Evolutionary conservation across 2,329 filamentous ascomycete species (phyloP).

Genomic region (Scedosporium aurantiacum): DNA sequence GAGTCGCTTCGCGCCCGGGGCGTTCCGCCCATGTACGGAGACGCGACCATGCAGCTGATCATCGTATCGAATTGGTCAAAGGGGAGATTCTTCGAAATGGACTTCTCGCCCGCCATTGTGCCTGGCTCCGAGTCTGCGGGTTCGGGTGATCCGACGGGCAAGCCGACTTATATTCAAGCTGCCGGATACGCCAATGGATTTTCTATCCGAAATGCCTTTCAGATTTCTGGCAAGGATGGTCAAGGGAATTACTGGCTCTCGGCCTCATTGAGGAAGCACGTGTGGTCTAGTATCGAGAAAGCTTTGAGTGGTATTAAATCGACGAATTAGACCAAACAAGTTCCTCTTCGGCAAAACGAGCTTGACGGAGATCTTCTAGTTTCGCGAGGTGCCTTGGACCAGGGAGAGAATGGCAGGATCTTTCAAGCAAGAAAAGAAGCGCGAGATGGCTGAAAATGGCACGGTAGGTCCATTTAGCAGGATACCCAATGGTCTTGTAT

Average conservation of each 20-base stretch:
- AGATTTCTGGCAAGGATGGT: constrained; percentile 17
- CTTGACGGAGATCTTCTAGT: not conserved
- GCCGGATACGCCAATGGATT: constrained; percentile 6
- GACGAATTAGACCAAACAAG: not conserved
- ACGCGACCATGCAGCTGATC: constrained; percentile 21
- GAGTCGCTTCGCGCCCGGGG: constrained; percentile 11
- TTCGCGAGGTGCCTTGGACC: no score
- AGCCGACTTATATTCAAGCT: constrained; percentile 12
- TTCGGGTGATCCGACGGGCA: not conserved
- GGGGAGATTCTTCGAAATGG: constrained; percentile 21
- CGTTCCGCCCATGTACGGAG: constrained; percentile 18
- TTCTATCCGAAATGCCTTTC: constrained; percentile 8
- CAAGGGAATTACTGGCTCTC: constrained; percentile 18
- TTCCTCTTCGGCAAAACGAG: not conserved
- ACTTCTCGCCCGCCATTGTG: constrained; percentile 24
- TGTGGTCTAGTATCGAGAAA: constrained; percentile 19
- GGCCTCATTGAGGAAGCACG: constrained; percentile 12
- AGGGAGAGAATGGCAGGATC: no score
- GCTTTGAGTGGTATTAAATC: not conserved
- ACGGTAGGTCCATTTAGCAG: no score
- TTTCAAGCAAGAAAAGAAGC: no score
- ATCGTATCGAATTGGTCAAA: constrained; percentile 27
- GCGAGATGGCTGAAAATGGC: no score
- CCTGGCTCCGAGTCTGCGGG: not conserved
- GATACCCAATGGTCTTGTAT: no score